Conservation (phyloP, 768 basidiomycete species). For the Pisolithus sp. region DNA sequence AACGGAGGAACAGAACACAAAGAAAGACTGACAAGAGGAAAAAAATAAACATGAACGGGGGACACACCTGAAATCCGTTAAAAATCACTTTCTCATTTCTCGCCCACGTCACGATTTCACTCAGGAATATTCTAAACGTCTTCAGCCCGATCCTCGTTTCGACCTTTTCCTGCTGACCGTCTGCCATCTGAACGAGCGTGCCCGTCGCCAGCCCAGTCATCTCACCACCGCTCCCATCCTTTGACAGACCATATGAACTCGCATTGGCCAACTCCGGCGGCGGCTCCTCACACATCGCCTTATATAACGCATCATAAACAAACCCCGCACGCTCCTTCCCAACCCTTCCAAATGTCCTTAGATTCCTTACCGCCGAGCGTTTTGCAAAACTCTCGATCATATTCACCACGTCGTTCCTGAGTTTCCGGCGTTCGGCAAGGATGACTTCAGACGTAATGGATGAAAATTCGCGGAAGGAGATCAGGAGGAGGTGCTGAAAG, state of each 20-base stretch:
- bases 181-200: constrained; percentile 48
- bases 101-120: constrained; percentile 93
- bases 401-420: constrained; percentile 84
- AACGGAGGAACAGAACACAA: not conserved
- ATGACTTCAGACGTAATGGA: constrained; percentile 96
- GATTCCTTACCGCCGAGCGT: constrained; percentile 82
- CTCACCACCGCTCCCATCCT: too few relatives aligned
- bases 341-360: constrained; percentile 74
- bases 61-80: constrained; percentile 80
- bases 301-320: constrained; percentile 90
- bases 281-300: constrained; percentile 72
- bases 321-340: constrained; percentile 81
- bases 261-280: constrained; percentile 32
- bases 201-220: constrained; percentile 37
- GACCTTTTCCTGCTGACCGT: constrained; percentile 62
- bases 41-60: not conserved
- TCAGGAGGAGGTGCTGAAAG: constrained; percentile 93
- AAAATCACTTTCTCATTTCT: constrained; percentile 86
- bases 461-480: constrained; percentile 97
- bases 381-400: constrained; percentile 94
- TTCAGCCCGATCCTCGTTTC: constrained; percentile 84
- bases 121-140: constrained; percentile 87
- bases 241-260: too few relatives aligned
- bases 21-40: too few relatives aligned
- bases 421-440: constrained; percentile 73